A percentile compares a stretch with the other conserved stretches of the same genome.
Conservation (phyloP, 768 basidiomycete species). For the Suillus tomentosus region DNA sequence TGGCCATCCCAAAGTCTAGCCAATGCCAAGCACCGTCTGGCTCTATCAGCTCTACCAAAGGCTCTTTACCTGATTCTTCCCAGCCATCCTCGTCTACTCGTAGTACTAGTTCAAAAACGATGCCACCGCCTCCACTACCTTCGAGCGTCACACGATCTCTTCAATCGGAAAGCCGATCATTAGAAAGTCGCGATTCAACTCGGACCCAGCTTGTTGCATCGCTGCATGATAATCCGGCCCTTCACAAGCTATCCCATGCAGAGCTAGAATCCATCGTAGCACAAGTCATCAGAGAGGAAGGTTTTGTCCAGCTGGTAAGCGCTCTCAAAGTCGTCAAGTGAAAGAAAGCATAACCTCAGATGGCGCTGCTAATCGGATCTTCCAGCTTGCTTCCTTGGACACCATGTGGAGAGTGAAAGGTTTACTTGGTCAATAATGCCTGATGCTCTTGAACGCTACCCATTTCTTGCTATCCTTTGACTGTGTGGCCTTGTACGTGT, state of each 20-base stretch:
- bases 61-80: constrained; percentile 36
- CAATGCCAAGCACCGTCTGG: constrained; percentile 4
- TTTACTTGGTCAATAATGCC: constrained; percentile 28
- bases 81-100: constrained; percentile 32
- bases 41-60: constrained; percentile 13
- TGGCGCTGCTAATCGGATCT: constrained; percentile 10
- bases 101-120: constrained; percentile 18
- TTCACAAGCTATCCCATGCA: constrained; percentile 55
- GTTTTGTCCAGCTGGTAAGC: constrained; percentile 74
- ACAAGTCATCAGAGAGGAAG: constrained; percentile 70
- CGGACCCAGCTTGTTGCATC: constrained; percentile 36
- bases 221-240: constrained; percentile 43
- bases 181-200: constrained; percentile 10
- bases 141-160: constrained; percentile 13
- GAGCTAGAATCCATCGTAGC: constrained; percentile 60
- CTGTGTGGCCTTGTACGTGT: neutral
- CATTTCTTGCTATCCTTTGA: constrained; percentile 3
- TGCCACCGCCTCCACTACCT: constrained; percentile 36
- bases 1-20: neutral
- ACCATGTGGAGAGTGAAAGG: constrained; percentile 55
- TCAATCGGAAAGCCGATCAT: neutral
- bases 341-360: neutral
- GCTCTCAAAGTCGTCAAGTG: neutral
- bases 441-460: neutral
- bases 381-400: constrained; percentile 55